phyloP scores from a whole-genome alignment of 2,329 filamentous ascomycete species.

The Xylariaceae sp. region DNA sequence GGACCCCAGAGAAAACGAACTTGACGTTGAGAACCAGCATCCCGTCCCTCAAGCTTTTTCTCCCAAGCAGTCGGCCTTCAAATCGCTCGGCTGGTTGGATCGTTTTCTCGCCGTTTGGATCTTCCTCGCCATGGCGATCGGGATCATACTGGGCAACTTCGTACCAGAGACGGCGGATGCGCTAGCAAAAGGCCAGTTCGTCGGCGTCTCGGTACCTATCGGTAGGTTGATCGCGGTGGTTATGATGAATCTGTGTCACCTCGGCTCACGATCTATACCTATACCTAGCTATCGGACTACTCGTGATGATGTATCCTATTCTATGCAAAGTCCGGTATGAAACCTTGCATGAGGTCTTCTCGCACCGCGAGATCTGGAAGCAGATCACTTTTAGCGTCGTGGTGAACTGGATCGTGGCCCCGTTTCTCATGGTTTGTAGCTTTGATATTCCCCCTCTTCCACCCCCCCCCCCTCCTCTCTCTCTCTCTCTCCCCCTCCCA shows the following conservation, averaged over 20 bases:
- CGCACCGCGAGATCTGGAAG: conserved; percentile 67
- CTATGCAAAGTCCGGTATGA: conserved; percentile 85
- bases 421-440: conserved; percentile 72
- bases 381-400: conserved; percentile 78
- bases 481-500: too few species aligned
- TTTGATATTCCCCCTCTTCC: neutral
- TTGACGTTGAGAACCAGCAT: conserved; percentile 16
- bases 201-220: conserved; percentile 48
- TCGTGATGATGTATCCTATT: conserved; percentile 96
- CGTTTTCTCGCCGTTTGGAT: conserved; percentile 73
- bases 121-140: conserved; percentile 74
- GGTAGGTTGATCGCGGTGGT: conserved; percentile 16
- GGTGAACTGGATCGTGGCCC: conserved; percentile 82
- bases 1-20: conserved; percentile 3
- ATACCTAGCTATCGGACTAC: conserved; percentile 77
- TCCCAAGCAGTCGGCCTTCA: conserved; percentile 48
- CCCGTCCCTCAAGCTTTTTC: neutral
- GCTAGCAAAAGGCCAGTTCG: conserved; percentile 70
- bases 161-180: conserved; percentile 63
- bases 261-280: conserved; percentile 1
- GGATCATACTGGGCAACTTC: conserved; percentile 77
- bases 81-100: conserved; percentile 61
- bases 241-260: neutral
- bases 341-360: conserved; percentile 68
- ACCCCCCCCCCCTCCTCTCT: too few species aligned